These are phyloP conservation scores for Chernovozyma aurita DNA, from an alignment of 1,139 yeast species.

Conservation along the genomic window DNA sequence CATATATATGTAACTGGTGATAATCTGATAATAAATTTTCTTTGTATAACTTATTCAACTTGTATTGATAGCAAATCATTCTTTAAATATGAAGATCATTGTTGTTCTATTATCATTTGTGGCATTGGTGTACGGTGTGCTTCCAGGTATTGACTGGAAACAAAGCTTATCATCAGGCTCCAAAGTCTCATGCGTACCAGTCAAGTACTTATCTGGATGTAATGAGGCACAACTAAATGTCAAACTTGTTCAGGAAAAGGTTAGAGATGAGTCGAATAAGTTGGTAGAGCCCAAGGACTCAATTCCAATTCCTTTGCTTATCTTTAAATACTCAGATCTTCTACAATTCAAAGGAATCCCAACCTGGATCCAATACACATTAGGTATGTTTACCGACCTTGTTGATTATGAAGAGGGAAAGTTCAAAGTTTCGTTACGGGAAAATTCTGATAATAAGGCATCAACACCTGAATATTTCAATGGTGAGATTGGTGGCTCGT, in stretches of 20 bases:
- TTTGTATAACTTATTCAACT: too few relatives aligned
- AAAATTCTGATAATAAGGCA: too few relatives aligned
- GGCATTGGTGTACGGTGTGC: constrained; percentile 1
- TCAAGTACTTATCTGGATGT: too few relatives aligned
- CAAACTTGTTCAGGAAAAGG: too few relatives aligned
- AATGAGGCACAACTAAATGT: too few relatives aligned
- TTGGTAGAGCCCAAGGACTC: too few relatives aligned
- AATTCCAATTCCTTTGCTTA: constrained; percentile 16
- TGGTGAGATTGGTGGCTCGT: constrained; percentile 8
- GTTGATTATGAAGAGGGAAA: constrained; percentile 9
- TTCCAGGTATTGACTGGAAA: constrained; percentile 1
- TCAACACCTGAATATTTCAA: constrained; percentile 7
- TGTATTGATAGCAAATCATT: too few relatives aligned
- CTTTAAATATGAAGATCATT: constrained; percentile 2
- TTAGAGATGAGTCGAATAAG: too few relatives aligned
- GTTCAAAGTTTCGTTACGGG: constrained; percentile 8
- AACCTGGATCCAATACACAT: background rate
- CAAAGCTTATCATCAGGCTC: background rate
- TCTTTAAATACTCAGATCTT: constrained; percentile 24
- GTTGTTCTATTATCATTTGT: background rate
- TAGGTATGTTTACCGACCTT: too few relatives aligned
- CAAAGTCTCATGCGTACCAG: constrained; percentile 2
- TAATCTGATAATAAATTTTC: too few relatives aligned
- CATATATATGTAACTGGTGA: too few relatives aligned
- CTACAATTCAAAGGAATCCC: constrained; percentile 21